Evolutionary conservation across 2,329 filamentous ascomycete species (phyloP).

Genomic region (Zymoseptoria crescenta): DNA sequence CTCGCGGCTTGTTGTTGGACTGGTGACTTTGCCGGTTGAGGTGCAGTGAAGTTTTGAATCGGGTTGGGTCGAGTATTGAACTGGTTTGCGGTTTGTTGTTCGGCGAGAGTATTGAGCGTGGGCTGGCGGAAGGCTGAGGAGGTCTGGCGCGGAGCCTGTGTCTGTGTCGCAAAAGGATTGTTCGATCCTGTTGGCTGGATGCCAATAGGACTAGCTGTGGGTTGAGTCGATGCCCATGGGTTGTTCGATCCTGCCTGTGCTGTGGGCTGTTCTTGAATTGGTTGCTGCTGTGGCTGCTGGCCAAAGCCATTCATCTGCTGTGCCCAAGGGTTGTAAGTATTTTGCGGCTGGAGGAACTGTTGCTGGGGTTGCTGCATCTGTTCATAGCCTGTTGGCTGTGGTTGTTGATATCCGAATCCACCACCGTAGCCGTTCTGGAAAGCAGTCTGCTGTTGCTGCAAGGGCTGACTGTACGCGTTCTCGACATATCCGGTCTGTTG

Average conservation of each 20-base stretch:
- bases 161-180: constrained; percentile 83
- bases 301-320: constrained; percentile 49
- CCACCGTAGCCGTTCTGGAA: constrained; percentile 63
- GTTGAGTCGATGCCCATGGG: constrained; percentile 64
- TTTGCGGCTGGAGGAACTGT: constrained; percentile 49
- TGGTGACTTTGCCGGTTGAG: constrained; percentile 41
- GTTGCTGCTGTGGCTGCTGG: constrained; percentile 42
- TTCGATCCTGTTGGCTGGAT: constrained; percentile 91
- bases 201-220: constrained; percentile 57
- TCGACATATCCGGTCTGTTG: constrained; percentile 58
- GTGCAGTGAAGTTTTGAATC: constrained; percentile 27
- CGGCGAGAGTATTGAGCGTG: constrained; percentile 66
- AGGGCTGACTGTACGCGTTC: constrained; percentile 65
- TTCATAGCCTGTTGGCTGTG: constrained; percentile 64
- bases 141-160: constrained; percentile 47
- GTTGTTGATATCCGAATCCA: constrained; percentile 51
- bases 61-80: constrained; percentile 49
- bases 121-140: constrained; percentile 53
- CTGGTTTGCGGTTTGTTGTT: constrained; percentile 69
- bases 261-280: constrained; percentile 50
- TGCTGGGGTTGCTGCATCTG: constrained; percentile 46
- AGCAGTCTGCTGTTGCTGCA: constrained; percentile 52
- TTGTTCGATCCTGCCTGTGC: constrained; percentile 83
- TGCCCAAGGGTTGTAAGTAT: constrained; percentile 47
- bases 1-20: constrained; percentile 38